Conservation (phyloP, 768 basidiomycete genomes). For the Lyophyllum semitale region DNA sequence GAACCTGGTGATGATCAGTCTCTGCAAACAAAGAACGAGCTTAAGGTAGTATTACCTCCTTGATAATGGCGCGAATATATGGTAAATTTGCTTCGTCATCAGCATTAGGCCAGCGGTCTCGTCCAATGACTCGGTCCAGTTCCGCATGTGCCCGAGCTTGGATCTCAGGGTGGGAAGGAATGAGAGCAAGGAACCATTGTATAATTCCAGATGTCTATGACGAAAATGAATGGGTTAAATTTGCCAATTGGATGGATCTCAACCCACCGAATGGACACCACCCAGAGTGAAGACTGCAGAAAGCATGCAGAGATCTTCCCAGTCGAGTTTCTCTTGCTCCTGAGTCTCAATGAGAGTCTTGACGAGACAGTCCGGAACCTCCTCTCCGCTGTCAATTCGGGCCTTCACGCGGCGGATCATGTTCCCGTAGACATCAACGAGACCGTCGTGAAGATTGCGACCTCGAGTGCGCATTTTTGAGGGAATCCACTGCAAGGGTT, state of each 20-base stretch:
- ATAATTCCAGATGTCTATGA: constrained; percentile 35
- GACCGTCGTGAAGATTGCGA: constrained; percentile 35
- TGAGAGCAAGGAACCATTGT: constrained; percentile 36
- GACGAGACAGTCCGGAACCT: constrained; percentile 44
- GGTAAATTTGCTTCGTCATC: constrained; percentile 33
- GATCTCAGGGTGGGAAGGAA: constrained; percentile 29
- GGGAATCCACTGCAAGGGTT: constrained; percentile 40
- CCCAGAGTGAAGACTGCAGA: constrained; percentile 42
- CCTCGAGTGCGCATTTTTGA: constrained; percentile 37
- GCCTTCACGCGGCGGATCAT: constrained; percentile 38
- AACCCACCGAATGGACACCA: constrained; percentile 40
- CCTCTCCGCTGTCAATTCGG: constrained; percentile 34
- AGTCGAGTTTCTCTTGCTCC: constrained; percentile 36
- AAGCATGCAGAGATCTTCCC: constrained; percentile 39
- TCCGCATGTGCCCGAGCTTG: constrained; percentile 30
- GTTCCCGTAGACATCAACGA: constrained; percentile 36
- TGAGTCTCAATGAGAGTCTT: constrained; percentile 36
- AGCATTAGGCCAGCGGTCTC: constrained; percentile 25
- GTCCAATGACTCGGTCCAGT: constrained; percentile 31
- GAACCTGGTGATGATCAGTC: constrained; percentile 20
- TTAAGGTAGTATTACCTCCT: constrained; percentile 14
- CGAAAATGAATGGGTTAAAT: background rate
- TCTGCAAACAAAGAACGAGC: background rate
- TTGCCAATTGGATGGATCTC: background rate
- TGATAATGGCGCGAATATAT: constrained; percentile 35